Conservation (phyloP, 345 rosid genomes). For the Passiflora organensis region DNA sequence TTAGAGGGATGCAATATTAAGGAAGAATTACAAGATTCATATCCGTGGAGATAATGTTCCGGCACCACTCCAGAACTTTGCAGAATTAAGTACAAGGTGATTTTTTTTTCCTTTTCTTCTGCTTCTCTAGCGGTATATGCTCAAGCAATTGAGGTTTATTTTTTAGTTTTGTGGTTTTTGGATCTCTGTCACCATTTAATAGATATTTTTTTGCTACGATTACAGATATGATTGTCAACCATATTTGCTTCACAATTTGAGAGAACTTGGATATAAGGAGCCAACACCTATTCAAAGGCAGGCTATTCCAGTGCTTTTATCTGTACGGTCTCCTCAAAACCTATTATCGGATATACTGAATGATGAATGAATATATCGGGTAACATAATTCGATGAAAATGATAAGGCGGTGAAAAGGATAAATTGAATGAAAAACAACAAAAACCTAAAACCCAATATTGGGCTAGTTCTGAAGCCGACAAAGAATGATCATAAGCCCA, state of each 20-base stretch:
- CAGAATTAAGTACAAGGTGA: constrained; percentile 64
- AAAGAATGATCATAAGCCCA: too few species aligned
- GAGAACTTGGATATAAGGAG: constrained; percentile 80
- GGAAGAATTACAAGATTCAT: constrained; percentile 73
- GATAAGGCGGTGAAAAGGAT: too few species aligned
- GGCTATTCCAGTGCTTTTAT: constrained; percentile 83
- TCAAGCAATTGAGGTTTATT: background rate
- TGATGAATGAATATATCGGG: too few species aligned
- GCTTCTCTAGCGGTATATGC: background rate
- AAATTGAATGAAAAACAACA: too few species aligned
- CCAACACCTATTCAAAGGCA: constrained; percentile 98
- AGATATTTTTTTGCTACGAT: background rate
- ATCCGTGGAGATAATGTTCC: constrained; percentile 73
- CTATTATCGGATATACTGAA: too few species aligned
- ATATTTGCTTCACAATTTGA: constrained; percentile 58
- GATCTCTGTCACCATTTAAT: background rate
- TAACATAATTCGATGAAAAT: too few species aligned
- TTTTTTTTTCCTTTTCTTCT: background rate
- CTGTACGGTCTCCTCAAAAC: constrained; percentile 49
- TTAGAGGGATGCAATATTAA: constrained; percentile 61
- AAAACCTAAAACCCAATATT: too few species aligned
- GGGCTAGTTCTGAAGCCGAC: too few species aligned
- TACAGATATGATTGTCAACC: constrained; percentile 62
- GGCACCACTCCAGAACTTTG: constrained; percentile 63
- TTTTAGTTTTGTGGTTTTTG: background rate